Evolutionary conservation across 2,329 filamentous ascomycete genomes (phyloP).

Genomic region (Xylaria sp.): DNA sequence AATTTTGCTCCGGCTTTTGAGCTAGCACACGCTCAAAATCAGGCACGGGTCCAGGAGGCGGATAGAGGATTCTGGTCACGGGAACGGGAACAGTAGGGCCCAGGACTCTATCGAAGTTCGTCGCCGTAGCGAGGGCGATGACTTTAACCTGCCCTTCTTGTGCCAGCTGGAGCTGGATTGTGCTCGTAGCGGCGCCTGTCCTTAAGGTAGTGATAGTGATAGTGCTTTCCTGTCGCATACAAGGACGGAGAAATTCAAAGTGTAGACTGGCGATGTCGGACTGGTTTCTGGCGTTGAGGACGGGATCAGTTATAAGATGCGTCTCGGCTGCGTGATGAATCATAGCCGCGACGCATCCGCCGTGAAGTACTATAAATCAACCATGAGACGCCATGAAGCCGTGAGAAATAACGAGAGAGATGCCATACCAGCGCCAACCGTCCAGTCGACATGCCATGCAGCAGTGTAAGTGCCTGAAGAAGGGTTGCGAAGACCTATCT

Average conservation of each 20-base stretch:
- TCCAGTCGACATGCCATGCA: not conserved
- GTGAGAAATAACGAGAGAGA: not conserved
- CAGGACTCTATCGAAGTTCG: constrained; percentile 41
- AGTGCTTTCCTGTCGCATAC: constrained; percentile 39
- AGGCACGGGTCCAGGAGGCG: constrained; percentile 41
- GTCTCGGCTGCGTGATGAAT: constrained; percentile 42
- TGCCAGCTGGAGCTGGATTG: constrained; percentile 43
- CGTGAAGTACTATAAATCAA: constrained; percentile 14
- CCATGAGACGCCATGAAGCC: not conserved
- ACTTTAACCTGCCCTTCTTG: constrained; percentile 38
- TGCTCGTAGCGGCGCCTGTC: constrained; percentile 39
- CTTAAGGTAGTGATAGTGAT: constrained; percentile 41
- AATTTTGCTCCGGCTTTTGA: constrained; percentile 39
- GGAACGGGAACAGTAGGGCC: constrained; percentile 39
- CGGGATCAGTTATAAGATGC: constrained; percentile 38
- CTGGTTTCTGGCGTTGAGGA: constrained; percentile 37
- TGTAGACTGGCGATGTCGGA: constrained; percentile 45
- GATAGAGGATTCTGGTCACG: constrained; percentile 35
- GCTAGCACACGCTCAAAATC: constrained; percentile 41
- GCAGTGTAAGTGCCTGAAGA: not conserved
- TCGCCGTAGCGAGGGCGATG: constrained; percentile 42
- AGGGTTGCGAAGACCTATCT: not conserved
- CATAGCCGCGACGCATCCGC: constrained; percentile 43
- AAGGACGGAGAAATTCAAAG: constrained; percentile 45
- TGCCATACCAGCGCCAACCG: not conserved